phyloP scores from a whole-genome alignment of 805 yeast species.

The Yarrowia phangngaensis region DNA sequence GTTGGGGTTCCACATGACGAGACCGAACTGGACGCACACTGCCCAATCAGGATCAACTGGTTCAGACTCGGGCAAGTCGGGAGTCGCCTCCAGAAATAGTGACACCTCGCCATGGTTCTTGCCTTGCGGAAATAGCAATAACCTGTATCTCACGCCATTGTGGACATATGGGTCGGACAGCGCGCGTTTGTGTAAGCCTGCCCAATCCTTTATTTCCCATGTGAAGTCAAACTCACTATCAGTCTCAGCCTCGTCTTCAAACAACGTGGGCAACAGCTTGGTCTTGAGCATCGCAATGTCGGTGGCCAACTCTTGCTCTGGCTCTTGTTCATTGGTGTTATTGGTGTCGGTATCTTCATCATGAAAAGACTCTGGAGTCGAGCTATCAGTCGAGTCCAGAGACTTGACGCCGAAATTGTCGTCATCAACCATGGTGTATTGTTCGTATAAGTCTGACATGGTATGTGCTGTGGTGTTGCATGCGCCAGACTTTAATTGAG shows the following conservation, averaged over 20 bases:
- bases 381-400: conserved; percentile 8
- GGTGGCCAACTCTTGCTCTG: conserved; percentile 1
- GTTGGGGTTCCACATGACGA: conserved; percentile 77
- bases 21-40: conserved; percentile 86
- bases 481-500: too few species aligned
- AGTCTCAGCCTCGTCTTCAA: conserved; percentile 36
- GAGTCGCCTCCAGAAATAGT: conserved; percentile 73
- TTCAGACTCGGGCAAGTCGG: conserved; percentile 10
- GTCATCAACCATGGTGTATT: conserved; percentile 22
- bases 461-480: too few species aligned
- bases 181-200: conserved; percentile 38
- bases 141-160: conserved; percentile 43
- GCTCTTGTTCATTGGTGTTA: too few species aligned
- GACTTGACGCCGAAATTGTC: conserved; percentile 15
- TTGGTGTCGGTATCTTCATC: neutral
- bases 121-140: conserved; percentile 75
- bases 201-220: conserved; percentile 43
- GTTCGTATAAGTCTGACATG: conserved; percentile 9
- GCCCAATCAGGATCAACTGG: conserved; percentile 55
- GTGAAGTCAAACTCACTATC: conserved; percentile 33
- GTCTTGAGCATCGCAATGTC: conserved; percentile 4
- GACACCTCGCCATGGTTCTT: conserved; percentile 57
- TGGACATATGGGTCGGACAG: conserved; percentile 37
- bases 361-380: neutral
- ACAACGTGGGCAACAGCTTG: conserved; percentile 27